Conservation (phyloP, 208 protist species). For the Wallacemonas rigidus region DNA sequence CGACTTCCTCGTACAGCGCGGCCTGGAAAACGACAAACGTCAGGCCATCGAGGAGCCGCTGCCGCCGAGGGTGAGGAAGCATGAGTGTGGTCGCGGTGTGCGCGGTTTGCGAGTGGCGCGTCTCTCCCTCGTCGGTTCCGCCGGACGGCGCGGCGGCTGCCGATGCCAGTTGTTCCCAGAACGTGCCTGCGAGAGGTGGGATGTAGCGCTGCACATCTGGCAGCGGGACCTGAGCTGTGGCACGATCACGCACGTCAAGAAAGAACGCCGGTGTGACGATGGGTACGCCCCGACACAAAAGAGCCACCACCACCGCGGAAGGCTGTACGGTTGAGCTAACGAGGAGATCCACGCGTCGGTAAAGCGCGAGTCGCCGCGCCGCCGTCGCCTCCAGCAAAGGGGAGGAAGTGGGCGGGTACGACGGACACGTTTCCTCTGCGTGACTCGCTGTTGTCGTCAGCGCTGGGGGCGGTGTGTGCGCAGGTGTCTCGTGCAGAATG, state of each 20-base stretch:
- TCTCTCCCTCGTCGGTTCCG: neutral
- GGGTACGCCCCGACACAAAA: slow-evolving; percentile 54
- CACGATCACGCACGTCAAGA: slow-evolving; percentile 33
- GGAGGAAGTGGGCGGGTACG: neutral
- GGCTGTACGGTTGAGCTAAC: slow-evolving; percentile 45
- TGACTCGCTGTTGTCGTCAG: no score
- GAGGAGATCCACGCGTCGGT: slow-evolving; percentile 29
- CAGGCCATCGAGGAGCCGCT: slow-evolving; percentile 44
- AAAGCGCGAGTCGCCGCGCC: slow-evolving; percentile 1
- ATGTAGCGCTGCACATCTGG: slow-evolving; percentile 34
- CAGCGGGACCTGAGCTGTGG: slow-evolving; percentile 48
- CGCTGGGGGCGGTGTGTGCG: no score
- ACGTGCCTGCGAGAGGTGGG: slow-evolving; percentile 25
- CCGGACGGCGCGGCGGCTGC: neutral
- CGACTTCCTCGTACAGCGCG: slow-evolving; percentile 58
- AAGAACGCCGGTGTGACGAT: slow-evolving; percentile 75
- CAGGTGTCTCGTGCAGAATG: slow-evolving; percentile 10
- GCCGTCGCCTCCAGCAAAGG: neutral
- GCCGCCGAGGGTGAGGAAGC: slow-evolving; percentile 35
- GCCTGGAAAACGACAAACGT: slow-evolving; percentile 70
- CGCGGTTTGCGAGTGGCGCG: slow-evolving; percentile 5
- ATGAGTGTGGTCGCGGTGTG: slow-evolving; percentile 1
- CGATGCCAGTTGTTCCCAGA: slow-evolving; percentile 6
- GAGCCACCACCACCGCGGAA: slow-evolving; percentile 53
- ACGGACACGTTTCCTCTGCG: neutral